Base-by-base conservation (phyloP, 2,329 filamentous ascomycete genomes). In the Beauveria caledonica region DNA sequence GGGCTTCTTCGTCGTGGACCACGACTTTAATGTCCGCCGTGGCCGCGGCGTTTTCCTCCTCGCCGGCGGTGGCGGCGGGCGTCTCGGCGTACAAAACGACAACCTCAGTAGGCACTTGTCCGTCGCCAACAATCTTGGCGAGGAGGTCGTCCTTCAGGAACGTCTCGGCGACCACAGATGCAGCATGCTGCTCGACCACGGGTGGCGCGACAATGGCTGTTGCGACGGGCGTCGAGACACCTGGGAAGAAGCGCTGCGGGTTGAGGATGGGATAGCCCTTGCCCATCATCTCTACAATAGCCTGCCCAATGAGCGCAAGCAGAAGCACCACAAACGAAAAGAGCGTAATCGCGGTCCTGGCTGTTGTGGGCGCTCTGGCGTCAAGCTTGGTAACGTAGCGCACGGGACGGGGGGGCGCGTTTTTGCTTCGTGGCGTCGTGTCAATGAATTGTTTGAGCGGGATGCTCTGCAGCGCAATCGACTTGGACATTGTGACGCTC, bases 401-500 rank as follows among this genome's bases (percentile, higher is more conserved):
- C 10, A 82, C 77, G 13, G 78, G 74, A n/a, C 76, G 76, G 0
- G 82, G 75, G 15, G 74, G 72, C 0, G 68, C 71, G 60, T 72
- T 74, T 56, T 70, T 71, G 60, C 68, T 70, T 46, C 72, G 63
- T 8, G 72, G 67, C 15, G 71, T 64, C 60, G 71, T 71, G 65
- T 77, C 73, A 54, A 75, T 62, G 45, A 74, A 67, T 62, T 75
- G 77, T 64, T 75, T 77, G 52, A 96, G 80, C 0, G 90, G 86
- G 63, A 96, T 86, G 44, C 85, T 88, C 72, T 96, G 90, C 27
- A 96, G 86, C 33, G 88, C 85, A 45, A 92, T 84, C 0, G 86
- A 89, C 70, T 92, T 92, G 62, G 86, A 87, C 66, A 95, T 86
- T 53, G 88, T 91, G 45, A 90, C 88, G 51, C 89, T 92, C 33